Evolutionary conservation across 805 yeast genomes (phyloP).

Genomic region (Maudiozyma bulderi): DNA sequence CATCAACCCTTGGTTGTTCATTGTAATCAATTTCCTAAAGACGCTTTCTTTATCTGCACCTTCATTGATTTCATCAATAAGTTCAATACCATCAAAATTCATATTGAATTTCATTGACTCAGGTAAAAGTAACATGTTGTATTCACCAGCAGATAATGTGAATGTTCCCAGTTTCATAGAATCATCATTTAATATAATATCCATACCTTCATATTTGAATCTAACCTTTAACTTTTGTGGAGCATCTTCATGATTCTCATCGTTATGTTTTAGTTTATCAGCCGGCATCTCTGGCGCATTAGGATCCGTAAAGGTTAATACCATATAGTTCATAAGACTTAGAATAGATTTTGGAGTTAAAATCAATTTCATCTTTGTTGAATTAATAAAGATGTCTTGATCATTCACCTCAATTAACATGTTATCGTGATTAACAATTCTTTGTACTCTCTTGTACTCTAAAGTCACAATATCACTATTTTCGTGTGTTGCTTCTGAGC

Average conservation of each 20-base stretch:
- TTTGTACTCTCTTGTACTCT: conserved; percentile 46
- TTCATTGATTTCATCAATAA: conserved; percentile 67
- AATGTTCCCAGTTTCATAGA: conserved; percentile 73
- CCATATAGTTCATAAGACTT: conserved; percentile 66
- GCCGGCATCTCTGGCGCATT: conserved; percentile 57
- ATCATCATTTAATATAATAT: conserved; percentile 71
- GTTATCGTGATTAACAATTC: conserved; percentile 47
- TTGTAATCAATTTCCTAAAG: conserved; percentile 57
- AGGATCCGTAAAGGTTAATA: conserved; percentile 85
- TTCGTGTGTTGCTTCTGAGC: conserved; percentile 38
- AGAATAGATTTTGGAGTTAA: conserved; percentile 69
- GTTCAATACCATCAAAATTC: conserved; percentile 65
- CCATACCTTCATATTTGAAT: conserved; percentile 62
- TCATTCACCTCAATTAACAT: conserved; percentile 58
- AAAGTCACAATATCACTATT: conserved; percentile 48
- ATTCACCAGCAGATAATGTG: conserved; percentile 61
- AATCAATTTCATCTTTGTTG: conserved; percentile 71
- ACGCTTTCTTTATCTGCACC: conserved; percentile 50
- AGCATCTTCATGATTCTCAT: conserved; percentile 44
- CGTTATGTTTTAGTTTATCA: conserved; percentile 60
- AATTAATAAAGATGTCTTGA: conserved; percentile 58
- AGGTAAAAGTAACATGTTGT: conserved; percentile 57
- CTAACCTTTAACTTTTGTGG: conserved; percentile 69
- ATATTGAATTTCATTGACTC: conserved; percentile 67
- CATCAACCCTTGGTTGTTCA: conserved; percentile 68